Evolutionary conservation across 441 rosid species (phyloP).

Genomic region (Corymbia citriodora): DNA sequence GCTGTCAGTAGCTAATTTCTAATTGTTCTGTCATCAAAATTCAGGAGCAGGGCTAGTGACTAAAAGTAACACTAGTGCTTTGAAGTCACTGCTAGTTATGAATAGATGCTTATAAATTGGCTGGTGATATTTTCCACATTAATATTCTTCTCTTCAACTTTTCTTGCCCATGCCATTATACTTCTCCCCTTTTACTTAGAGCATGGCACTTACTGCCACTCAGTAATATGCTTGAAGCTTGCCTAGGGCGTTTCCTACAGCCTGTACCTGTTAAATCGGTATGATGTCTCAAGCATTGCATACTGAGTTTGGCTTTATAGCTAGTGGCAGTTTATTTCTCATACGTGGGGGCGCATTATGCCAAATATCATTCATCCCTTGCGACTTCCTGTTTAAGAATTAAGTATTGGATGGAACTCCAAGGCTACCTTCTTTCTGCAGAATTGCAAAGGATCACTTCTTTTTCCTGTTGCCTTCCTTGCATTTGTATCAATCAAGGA

Average conservation of each 20-base stretch:
- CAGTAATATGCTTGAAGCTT: not conserved
- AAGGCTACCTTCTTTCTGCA: not conserved
- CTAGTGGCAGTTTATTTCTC: not conserved
- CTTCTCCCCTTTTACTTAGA: not conserved
- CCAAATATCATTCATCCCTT: not conserved
- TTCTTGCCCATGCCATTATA: not conserved
- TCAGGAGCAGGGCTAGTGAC: not conserved
- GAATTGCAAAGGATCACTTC: not conserved
- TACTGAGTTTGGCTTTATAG: not conserved
- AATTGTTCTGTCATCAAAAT: not conserved
- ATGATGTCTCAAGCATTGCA: not conserved
- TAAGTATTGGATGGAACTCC: not conserved
- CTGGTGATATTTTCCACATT: not conserved
- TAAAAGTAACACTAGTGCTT: not conserved
- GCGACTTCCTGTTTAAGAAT: not conserved
- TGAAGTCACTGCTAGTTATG: not conserved
- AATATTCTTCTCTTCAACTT: not conserved
- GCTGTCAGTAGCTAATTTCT: not conserved
- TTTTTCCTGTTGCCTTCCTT: not conserved
- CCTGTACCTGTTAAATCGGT: not conserved
- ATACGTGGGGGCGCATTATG: not conserved
- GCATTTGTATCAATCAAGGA: not conserved
- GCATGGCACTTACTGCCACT: not conserved
- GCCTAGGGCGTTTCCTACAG: not conserved
- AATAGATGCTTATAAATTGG: not conserved